Evolutionary conservation across 1,284 basidiomycete genomes (phyloP), one percentile per base, ranked within the genome.

Genomic region (Apiotrichum sp.): DNA sequence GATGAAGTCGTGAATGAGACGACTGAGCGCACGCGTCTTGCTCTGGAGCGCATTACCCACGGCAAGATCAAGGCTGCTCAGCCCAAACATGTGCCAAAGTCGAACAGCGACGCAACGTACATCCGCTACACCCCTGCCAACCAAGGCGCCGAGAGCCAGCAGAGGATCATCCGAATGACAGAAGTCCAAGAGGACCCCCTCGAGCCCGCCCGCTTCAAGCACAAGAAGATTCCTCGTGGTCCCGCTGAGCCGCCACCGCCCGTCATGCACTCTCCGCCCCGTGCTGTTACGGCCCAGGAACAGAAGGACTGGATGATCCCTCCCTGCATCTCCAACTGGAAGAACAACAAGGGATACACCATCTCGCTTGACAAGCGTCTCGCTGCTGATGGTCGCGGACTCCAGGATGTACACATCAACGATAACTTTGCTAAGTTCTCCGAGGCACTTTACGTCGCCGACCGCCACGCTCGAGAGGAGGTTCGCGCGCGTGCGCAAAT

Each of bases 301-400:
- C 95, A 98, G 78, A 98, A 98, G 77, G 95, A 98, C 69, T 98
- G 96, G 96, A 97, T 97, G 93, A 98, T 99, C 54, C 96, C 96
- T 3, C 96, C 96, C 14, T 98, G 93, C 76, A 97, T 99, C 62
- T 97, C 93, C 36, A 99, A 98, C 78, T 99, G 96, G 96, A 99
- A 99, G 81, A 99, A 99, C 81, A 98, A 98, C 85, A 98, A 98
- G 78, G 96, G 96, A 82, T 98, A 95, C 78, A 98, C 95, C 5
- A 98, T 98, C 65, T 93, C 96, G 33, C 82, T 98, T 31, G 96
- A 98, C 76, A 98, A 99, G 79, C 90, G 96, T 66, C 81, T 99
- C 48, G 96, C 96, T 22, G 95, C 96, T 10, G 95, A 98, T 75
- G 96, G 95, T 13, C 85, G 95, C 65, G 93, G 95, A 53, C 80